Base-by-base conservation (phyloP, 1,284 basidiomycete genomes). In the Ceratobasidium sp. region DNA sequence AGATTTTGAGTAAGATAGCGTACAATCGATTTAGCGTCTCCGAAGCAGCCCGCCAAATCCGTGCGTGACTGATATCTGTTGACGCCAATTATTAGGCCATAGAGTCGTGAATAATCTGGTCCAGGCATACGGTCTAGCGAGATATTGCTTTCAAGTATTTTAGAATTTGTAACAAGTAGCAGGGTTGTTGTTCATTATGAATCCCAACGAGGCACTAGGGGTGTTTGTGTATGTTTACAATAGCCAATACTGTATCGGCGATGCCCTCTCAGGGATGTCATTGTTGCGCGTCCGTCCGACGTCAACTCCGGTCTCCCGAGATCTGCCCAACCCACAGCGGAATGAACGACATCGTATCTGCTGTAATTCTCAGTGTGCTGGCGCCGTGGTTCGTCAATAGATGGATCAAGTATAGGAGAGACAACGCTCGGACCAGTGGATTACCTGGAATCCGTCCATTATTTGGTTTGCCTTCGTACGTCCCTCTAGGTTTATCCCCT, bases 21-120 rank as follows among this genome's bases (percentile, higher is more conserved):
- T n/a, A 62, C 8, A 4, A 73, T 31, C 1, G 56, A 60, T 2
- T 27, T 48, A 4, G 69, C 69, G 41, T 73, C 59, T 9, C 19
- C 9, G 17, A 73, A 47, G 22, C 69, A 73, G 8, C 67, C 67
- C 3, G n/a, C 14, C 36, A 71, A 36, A 29, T 48, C 8, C 14
- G 14, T 45, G 33, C 27, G 54, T 14, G 66, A 41, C 24, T 62
- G 29, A 48, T 73, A 73, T 29, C 27, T 48, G 48, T 73, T 50
- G 57, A 73, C 53, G 29, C 59, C 69, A 24, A 73, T 53, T 27
- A 73, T 44, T 22, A 73, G 69, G 11, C 59, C 69, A 36, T 73
- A 44, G 5, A 73, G 47, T 14, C 33, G 57, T 6, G 67, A 59
- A 29, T 29, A 59, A n/a, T 50, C 17, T 3, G 54, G 41, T 44